A percentile compares a stretch with the other conserved stretches of the same genome.
phyloP scores from a whole-genome alignment of 805 yeast genomes.

The Lipomyces kockii region DNA sequence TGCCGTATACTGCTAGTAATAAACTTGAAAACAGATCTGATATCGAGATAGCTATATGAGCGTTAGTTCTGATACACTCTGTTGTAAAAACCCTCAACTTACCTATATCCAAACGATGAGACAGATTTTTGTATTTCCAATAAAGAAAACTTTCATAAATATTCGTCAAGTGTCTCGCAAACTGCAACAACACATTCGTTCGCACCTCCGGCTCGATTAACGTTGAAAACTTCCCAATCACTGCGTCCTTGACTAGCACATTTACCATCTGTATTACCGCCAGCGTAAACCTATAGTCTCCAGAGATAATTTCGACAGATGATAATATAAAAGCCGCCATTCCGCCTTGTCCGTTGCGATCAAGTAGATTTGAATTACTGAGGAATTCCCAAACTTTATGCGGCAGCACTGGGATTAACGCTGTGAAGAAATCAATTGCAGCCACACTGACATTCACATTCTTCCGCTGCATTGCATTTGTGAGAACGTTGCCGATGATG shows the following conservation, averaged over 20 bases:
- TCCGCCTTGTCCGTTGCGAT: slow-evolving; percentile 68
- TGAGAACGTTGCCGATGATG: slow-evolving; percentile 67
- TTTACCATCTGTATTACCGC: slow-evolving; percentile 61
- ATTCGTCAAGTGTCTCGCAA: slow-evolving; percentile 62
- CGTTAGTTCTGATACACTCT: background rate
- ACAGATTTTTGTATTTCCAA: slow-evolving; percentile 65
- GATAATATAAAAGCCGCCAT: slow-evolving; percentile 65
- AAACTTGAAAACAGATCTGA: slow-evolving; percentile 58
- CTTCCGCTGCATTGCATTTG: slow-evolving; percentile 65
- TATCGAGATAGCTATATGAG: slow-evolving; percentile 11
- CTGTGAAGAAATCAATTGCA: slow-evolving; percentile 56
- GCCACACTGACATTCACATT: slow-evolving; percentile 53
- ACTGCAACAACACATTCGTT: slow-evolving; percentile 58
- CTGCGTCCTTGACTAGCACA: slow-evolving; percentile 54
- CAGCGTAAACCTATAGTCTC: slow-evolving; percentile 67
- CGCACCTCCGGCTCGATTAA: slow-evolving; percentile 51
- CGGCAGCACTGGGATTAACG: slow-evolving; percentile 57
- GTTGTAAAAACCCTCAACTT: slow-evolving; percentile 39
- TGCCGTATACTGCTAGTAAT: slow-evolving; percentile 58
- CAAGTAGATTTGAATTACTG: slow-evolving; percentile 66
- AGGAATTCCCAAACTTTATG: slow-evolving; percentile 80
- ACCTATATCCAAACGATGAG: slow-evolving; percentile 68
- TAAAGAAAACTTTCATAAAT: slow-evolving; percentile 73
- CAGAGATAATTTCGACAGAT: slow-evolving; percentile 70
- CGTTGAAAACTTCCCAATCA: slow-evolving; percentile 43